phyloP scores from a whole-genome alignment of 73 alveolate species.

The Effrenium voratum region DNA sequence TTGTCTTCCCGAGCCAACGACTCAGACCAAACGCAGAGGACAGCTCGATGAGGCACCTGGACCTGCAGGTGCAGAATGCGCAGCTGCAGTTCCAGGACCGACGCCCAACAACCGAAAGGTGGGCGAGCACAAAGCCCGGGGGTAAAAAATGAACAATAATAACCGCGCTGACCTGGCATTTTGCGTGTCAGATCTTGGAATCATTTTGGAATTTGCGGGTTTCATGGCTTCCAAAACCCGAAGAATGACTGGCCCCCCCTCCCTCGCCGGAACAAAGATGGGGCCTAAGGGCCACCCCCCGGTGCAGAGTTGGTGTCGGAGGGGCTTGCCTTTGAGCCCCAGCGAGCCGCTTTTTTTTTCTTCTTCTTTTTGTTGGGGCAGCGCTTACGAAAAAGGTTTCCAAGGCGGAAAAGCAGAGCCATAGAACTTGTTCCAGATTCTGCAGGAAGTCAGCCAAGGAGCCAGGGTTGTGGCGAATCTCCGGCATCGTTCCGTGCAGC shows the following conservation, averaged over 20 bases:
- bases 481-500: too few relatives aligned
- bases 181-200: not conserved
- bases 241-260: not conserved
- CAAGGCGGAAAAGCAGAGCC: too few relatives aligned
- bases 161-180: not conserved
- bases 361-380: too few relatives aligned
- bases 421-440: too few relatives aligned
- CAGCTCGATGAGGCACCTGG: constrained; percentile 13
- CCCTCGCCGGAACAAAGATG: not conserved
- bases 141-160: too few relatives aligned
- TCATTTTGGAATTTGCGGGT: not conserved
- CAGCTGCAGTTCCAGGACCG: constrained; percentile 26
- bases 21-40: not conserved
- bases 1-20: not conserved
- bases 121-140: not conserved
- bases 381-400: too few relatives aligned
- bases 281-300: too few relatives aligned
- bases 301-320: too few relatives aligned
- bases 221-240: not conserved
- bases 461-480: too few relatives aligned
- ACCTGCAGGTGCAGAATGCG: constrained; percentile 50
- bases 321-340: too few relatives aligned
- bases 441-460: too few relatives aligned
- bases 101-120: not conserved
- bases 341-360: too few relatives aligned